Conservation (phyloP, 305 asterid species). For the Fraxinus floribunda region DNA sequence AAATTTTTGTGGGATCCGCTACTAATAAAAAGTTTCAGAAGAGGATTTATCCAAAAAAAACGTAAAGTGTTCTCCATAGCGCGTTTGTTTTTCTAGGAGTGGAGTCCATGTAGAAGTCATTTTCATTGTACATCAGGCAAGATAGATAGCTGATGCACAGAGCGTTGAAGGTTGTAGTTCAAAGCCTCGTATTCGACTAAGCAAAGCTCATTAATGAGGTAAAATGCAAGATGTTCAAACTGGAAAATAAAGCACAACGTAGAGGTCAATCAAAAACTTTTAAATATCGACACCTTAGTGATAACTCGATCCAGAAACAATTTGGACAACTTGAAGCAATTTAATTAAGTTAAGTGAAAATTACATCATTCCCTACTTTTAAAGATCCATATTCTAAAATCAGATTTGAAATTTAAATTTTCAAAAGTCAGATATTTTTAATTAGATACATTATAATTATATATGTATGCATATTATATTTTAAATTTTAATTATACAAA, state of each 20-base stretch:
- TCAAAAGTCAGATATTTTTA: too few species aligned
- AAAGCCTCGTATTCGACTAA: constrained; percentile 52
- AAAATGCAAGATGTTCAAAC: constrained; percentile 81
- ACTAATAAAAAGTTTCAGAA: background rate
- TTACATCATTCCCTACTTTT: too few species aligned
- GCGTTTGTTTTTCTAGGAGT: constrained; percentile 59
- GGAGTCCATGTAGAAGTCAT: constrained; percentile 73
- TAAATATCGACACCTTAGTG: too few species aligned
- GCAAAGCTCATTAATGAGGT: constrained; percentile 81
- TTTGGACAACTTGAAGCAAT: too few species aligned
- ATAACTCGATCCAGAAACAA: too few species aligned
- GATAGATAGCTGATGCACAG: constrained; percentile 88
- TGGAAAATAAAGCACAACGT: constrained; percentile 32
- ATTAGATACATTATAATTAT: too few species aligned
- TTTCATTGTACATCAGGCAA: constrained; percentile 73
- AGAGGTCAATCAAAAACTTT: background rate
- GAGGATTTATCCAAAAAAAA: constrained; percentile 9
- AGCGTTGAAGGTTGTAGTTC: constrained; percentile 76
- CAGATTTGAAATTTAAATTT: too few species aligned
- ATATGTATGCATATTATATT: too few species aligned
- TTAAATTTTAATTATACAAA: too few species aligned
- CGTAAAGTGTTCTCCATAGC: constrained; percentile 52
- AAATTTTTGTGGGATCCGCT: too few species aligned
- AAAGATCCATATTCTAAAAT: too few species aligned
- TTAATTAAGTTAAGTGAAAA: too few species aligned